Evolutionary conservation across 495 filamentous ascomycete genomes (phyloP), one percentile per base, ranked within the genome.

Genomic region (Tuber aestivum): DNA sequence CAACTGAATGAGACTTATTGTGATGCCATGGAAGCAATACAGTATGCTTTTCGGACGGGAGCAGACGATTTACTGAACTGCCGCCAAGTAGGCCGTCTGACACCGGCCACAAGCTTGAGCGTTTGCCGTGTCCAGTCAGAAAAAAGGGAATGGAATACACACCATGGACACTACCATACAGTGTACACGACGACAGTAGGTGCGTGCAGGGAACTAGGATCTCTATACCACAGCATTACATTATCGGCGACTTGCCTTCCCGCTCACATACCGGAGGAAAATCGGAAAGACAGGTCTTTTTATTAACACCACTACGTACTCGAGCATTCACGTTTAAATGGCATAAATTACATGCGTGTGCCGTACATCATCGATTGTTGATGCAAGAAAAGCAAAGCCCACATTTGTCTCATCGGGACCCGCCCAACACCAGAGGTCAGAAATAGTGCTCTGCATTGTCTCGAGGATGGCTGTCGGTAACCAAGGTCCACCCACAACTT

Each of bases 21-120:
- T 61, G n/a, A 32, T 61, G n/a, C 50, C n/a, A 9, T 61, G 3
- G 50, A 32, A 61, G 50, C 27, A 50, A 6, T 40, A 69, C 27
- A 50, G 7, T 40, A 69, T 69, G 75, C 69, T 45, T 79, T 74
- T 70, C 70, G 44, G 50, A 75, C 35, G 41, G 77, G 77, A 79
- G 77, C 37, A 73, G 50, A 40, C 10, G 50, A 32, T 32, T 75
- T 79, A 45, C n/a, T 75, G 42, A 79, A 69, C 78, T 79, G 72
- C 72, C 44, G 72, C 78, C 78, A 79, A 78, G 77, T 35, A 69
- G 42, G 69, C 76, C 70, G 78, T 79, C 76, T 79, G 78, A 79
- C 78, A 79, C 72, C 76, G 76, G 78, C 76, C 75, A 71, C 76
- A 70, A 79, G 50, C 50, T 61, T 27, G 50, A 32, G 70, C 78